Percentiles rank a stretch among this genome's conserved stretches.
Evolutionary conservation across 1,284 basidiomycete species (phyloP).

Genomic region (Schizophyllum commune): DNA sequence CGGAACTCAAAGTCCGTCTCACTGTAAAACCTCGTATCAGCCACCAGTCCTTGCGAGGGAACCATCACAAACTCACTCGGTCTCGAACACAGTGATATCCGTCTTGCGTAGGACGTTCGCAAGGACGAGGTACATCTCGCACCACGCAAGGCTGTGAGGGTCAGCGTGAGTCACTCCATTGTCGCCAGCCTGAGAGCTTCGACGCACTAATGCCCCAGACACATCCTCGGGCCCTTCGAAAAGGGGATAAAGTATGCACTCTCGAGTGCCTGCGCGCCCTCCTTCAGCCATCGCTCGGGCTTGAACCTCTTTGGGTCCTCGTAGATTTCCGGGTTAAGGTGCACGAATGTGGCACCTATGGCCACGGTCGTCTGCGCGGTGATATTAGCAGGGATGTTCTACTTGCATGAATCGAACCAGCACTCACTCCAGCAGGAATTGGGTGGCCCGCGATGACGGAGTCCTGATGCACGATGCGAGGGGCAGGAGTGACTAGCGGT

Average conservation of each 20-base stretch:
- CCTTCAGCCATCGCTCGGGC: conserved; percentile 22
- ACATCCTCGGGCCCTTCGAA: conserved; percentile 25
- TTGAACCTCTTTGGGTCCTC: conserved; percentile 16
- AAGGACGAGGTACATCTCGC: conserved; percentile 29
- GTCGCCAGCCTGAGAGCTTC: background rate
- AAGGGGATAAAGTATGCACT: conserved; percentile 21
- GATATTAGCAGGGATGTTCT: background rate
- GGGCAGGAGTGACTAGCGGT: conserved; percentile 21
- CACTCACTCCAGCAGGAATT: conserved; percentile 23
- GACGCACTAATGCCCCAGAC: conserved; percentile 22
- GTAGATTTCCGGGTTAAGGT: conserved; percentile 19
- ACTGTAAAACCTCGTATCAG: conserved; percentile 7
- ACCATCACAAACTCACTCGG: too few species aligned
- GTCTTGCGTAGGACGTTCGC: conserved; percentile 28
- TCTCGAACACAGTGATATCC: conserved; percentile 22
- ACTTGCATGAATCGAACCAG: background rate
- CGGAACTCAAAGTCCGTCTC: conserved; percentile 15
- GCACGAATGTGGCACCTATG: conserved; percentile 17
- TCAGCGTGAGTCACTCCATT: too few species aligned
- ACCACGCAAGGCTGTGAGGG: conserved; percentile 27
- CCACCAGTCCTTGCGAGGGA: background rate
- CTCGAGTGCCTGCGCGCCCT: conserved; percentile 16
- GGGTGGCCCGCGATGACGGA: conserved; percentile 17
- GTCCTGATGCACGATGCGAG: conserved; percentile 21
- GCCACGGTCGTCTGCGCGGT: conserved; percentile 13